These are phyloP conservation scores for Cylindrotheca fusiformis DNA, from an alignment of 108 stramenopile genomes.

Conservation along the genomic window DNA sequence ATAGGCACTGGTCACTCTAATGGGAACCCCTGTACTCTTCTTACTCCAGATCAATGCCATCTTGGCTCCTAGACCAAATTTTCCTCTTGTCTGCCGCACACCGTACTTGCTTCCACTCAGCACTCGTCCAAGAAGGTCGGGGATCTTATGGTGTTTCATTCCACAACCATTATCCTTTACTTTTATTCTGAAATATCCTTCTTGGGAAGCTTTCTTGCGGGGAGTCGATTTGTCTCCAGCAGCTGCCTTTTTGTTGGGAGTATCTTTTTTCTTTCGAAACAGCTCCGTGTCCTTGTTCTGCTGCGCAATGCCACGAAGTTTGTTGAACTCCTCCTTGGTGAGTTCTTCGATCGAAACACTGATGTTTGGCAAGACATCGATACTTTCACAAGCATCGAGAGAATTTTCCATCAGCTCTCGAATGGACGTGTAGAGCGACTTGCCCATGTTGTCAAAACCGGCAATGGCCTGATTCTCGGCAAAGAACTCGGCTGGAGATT, in stretches of 20 bases:
- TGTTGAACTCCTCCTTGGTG: constrained; percentile 84
- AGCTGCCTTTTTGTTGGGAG: neutral
- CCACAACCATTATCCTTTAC: constrained; percentile 96
- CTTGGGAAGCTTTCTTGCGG: constrained; percentile 35
- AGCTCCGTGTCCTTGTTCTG: constrained; percentile 32
- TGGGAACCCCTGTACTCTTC: constrained; percentile 91
- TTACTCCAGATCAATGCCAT: constrained; percentile 98
- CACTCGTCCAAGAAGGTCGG: constrained; percentile 89
- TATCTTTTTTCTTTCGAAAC: constrained; percentile 28
- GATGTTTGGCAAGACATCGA: constrained; percentile 82
- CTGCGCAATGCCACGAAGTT: constrained; percentile 54
- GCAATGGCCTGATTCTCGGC: constrained; percentile 97
- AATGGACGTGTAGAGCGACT: constrained; percentile 93
- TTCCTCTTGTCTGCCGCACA: constrained; percentile 94
- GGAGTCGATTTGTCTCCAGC: constrained; percentile 5
- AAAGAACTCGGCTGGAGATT: constrained; percentile 95
- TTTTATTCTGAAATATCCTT: constrained; percentile 81
- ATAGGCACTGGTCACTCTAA: constrained; percentile 68
- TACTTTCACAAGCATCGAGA: constrained; percentile 89
- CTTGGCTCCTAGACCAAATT: constrained; percentile 94
- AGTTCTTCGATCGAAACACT: constrained; percentile 79
- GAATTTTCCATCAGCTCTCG: constrained; percentile 95
- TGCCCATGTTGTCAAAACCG: constrained; percentile 95
- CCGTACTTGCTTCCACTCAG: constrained; percentile 94
- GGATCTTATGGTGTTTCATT: constrained; percentile 90